phyloP scores from a whole-genome alignment of 208 protist genomes.

The Wallacemonas sp. region DNA sequence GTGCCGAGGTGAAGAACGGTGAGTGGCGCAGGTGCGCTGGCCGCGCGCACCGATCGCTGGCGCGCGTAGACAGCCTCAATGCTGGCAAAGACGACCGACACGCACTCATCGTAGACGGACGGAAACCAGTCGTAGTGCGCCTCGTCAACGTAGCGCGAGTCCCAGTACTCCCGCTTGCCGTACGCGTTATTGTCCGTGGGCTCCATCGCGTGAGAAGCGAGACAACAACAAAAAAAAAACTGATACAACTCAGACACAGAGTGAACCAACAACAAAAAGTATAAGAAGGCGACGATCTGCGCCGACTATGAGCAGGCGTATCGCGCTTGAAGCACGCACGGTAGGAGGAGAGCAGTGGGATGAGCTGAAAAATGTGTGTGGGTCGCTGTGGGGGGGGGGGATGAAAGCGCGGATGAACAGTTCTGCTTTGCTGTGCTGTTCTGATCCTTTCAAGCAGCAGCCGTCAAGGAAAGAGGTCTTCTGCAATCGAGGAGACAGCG shows the following conservation, averaged over 20 bases:
- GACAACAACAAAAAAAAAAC: too few species aligned
- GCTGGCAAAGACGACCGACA: constrained; percentile 45
- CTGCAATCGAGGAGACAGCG: too few species aligned
- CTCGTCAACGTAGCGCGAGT: constrained; percentile 63
- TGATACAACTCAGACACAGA: too few species aligned
- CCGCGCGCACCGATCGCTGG: background rate
- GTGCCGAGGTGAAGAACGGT: constrained; percentile 80
- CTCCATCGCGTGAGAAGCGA: constrained; percentile 42
- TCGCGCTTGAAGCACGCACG: too few species aligned
- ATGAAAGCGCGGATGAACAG: background rate
- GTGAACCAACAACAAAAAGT: too few species aligned
- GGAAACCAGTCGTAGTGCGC: constrained; percentile 85
- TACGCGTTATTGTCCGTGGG: constrained; percentile 65
- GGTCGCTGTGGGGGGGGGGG: constrained; percentile 3
- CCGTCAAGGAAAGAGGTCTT: too few species aligned
- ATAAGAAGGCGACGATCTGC: too few species aligned
- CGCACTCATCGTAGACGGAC: constrained; percentile 57
- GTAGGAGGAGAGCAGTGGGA: too few species aligned
- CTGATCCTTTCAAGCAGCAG: too few species aligned
- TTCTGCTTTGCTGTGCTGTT: too few species aligned
- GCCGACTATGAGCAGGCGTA: too few species aligned
- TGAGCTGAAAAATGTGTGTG: too few species aligned
- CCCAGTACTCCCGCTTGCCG: constrained; percentile 76
- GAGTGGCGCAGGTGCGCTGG: constrained; percentile 12
- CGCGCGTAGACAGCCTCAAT: constrained; percentile 39